A percentile compares a stretch with the other conserved stretches of the same genome.
Evolutionary conservation across 495 filamentous ascomycete genomes (phyloP).

Genomic region (Pseudomonodictys pantanalensis): DNA sequence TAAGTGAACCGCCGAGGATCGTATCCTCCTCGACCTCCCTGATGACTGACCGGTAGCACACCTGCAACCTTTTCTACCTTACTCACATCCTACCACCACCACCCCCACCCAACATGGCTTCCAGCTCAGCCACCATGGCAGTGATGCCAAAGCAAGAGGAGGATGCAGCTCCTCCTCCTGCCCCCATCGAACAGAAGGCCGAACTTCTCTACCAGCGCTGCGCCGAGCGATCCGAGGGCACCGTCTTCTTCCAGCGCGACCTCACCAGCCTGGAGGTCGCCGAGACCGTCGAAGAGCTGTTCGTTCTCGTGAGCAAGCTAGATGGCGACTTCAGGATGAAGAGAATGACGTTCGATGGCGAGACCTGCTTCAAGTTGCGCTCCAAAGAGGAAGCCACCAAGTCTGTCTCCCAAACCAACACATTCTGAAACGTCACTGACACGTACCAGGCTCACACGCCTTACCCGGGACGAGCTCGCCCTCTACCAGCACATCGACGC

Average conservation of each 20-base stretch:
- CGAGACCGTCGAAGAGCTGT: constrained; percentile 18
- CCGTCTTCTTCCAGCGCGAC: constrained; percentile 37
- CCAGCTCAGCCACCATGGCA: neutral
- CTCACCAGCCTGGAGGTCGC: constrained; percentile 33
- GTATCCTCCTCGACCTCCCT: too few relatives aligned
- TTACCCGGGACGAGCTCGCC: constrained; percentile 63
- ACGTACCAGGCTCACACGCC: constrained; percentile 20
- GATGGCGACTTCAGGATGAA: constrained; percentile 26
- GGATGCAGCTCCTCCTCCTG: neutral
- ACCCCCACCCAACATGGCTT: neutral
- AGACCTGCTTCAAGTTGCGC: constrained; percentile 30
- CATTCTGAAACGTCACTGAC: neutral
- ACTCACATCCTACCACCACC: too few relatives aligned
- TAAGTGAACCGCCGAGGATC: too few relatives aligned
- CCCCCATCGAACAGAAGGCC: neutral
- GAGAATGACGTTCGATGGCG: constrained; percentile 28
- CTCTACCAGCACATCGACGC: constrained; percentile 85
- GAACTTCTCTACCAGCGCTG: constrained; percentile 34
- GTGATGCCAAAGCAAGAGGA: neutral
- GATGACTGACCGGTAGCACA: too few relatives aligned
- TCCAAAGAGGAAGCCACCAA: constrained; percentile 30
- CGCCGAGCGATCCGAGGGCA: constrained; percentile 19
- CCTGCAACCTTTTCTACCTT: too few relatives aligned
- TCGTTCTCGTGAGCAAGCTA: constrained; percentile 20
- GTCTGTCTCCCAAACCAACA: constrained; percentile 7